A percentile compares a stretch with the other conserved stretches of the same genome.
These are phyloP conservation scores for Epichloe amarillans DNA, from an alignment of 2,329 filamentous ascomycete species.

Conservation along the genomic window DNA sequence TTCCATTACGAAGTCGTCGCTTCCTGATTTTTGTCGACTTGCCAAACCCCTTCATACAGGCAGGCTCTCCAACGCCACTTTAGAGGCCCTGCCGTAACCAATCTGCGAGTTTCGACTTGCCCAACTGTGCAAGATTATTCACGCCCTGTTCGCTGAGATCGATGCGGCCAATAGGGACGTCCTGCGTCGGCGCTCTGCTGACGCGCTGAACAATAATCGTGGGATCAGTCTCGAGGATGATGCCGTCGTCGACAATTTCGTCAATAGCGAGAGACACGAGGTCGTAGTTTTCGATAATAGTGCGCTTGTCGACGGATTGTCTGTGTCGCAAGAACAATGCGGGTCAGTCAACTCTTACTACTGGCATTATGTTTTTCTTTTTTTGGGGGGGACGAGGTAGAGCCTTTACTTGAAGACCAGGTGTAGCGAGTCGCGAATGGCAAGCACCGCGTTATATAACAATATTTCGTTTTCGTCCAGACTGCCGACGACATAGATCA, in stretches of 20 bases:
- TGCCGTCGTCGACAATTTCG: constrained; percentile 89
- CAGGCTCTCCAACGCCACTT: constrained; percentile 8
- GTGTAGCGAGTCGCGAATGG: constrained; percentile 79
- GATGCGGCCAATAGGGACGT: constrained; percentile 85
- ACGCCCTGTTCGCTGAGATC: constrained; percentile 93
- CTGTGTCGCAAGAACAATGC: constrained; percentile 29
- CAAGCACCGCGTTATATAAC: constrained; percentile 85
- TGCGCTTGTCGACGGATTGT: constrained; percentile 93
- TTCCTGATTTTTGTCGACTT: neutral
- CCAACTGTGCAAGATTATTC: constrained; percentile 86
- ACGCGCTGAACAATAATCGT: constrained; percentile 87
- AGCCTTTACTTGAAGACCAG: constrained; percentile 72
- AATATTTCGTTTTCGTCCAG: constrained; percentile 94
- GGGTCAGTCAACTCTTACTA: constrained; percentile 1
- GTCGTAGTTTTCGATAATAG: constrained; percentile 97
- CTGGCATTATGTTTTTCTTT: neutral
- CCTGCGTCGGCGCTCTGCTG: constrained; percentile 79
- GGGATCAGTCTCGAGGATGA: constrained; percentile 93
- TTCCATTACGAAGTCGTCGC: neutral
- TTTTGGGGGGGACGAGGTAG: neutral
- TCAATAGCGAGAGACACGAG: constrained; percentile 87
- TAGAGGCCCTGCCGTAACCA: constrained; percentile 75
- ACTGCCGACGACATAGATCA: constrained; percentile 84
- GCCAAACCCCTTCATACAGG: too few species aligned
- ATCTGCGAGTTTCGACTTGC: constrained; percentile 82